Base-by-base conservation (phyloP, 306 rosid genomes). In the Lathyrus oleraceus region DNA sequence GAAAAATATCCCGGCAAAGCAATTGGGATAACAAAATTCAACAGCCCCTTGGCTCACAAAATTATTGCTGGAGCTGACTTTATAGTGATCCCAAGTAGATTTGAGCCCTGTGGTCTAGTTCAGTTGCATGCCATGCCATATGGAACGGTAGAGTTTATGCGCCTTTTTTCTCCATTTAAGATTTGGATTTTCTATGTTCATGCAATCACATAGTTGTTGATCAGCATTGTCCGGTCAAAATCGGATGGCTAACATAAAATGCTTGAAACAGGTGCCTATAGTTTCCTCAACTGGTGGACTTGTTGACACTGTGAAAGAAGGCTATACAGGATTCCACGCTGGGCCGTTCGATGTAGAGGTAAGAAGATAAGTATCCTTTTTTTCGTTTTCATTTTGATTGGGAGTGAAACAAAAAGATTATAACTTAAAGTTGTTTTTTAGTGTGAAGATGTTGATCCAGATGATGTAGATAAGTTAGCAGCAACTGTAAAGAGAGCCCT, bases 31-130 rank as follows among this genome's bases (percentile, higher is more conserved):
- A 84, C 87, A 0, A 88, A 91, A 75, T 91, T 88, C 78, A 86
- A 83, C 32, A 21, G 70, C 27, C 86, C 90, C n/a, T 73, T 87
- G 60, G 94, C 96, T 58, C 96, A 90, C 83, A 76, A 81, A 84
- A 87, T 87, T 20, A 84, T 86, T 17, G 94, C 87, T n/a, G 94
- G 91, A 70, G 82, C 88, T 64, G 91, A 90, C 79, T 90, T 87
- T 67, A 69, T 90, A 12, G 27, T 86, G 47, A 67, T 86, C 70
- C 94, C 96, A 4, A 90, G 94, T 75, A 87, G 96, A 87, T 87
- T 90, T 76, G 96, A 90, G 70, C 96, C 96, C 12, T 87, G 96
- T 49, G 96, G 96, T 67, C 85, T 90, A 76, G 89, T 90, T 79
- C 96, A 90, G 78, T 45, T 90, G 78, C 96, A 90, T 19, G 79